Conservation (phyloP, 2,329 filamentous ascomycete species). For the Trichoderma aggressivum region DNA sequence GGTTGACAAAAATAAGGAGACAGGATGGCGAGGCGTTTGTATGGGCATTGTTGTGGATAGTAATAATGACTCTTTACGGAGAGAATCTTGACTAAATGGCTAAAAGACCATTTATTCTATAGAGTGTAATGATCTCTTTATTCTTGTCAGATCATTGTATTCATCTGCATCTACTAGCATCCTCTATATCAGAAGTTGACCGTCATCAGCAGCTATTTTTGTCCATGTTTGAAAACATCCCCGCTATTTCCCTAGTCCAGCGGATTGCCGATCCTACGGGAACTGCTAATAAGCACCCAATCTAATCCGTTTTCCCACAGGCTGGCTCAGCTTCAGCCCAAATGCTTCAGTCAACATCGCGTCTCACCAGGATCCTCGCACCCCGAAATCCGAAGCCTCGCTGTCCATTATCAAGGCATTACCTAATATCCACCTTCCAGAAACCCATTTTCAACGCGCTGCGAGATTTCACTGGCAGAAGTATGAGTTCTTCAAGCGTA, state of each 20-base stretch:
- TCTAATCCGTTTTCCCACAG: neutral
- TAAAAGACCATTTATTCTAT: neutral
- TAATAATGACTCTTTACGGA: neutral
- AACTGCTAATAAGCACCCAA: neutral
- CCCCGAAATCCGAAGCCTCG: neutral
- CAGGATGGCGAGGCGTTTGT: neutral
- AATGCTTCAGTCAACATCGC: neutral
- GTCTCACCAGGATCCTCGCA: neutral
- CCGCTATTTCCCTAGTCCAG: neutral
- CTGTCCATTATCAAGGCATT: neutral
- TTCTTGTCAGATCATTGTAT: neutral
- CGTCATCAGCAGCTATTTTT: neutral
- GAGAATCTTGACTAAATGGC: neutral
- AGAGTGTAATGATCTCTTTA: neutral
- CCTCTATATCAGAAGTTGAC: neutral
- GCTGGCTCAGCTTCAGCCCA: neutral
- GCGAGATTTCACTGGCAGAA: neutral
- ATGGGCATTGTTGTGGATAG: neutral
- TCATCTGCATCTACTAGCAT: neutral
- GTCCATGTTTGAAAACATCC: neutral
- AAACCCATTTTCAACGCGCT: neutral
- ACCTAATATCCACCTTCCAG: neutral
- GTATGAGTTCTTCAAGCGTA: constrained; percentile 8
- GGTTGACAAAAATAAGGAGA: neutral
- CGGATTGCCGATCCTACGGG: neutral